Evolutionary conservation across 2,329 filamentous ascomycete genomes (phyloP).

Genomic region (Talaromyces sp.): DNA sequence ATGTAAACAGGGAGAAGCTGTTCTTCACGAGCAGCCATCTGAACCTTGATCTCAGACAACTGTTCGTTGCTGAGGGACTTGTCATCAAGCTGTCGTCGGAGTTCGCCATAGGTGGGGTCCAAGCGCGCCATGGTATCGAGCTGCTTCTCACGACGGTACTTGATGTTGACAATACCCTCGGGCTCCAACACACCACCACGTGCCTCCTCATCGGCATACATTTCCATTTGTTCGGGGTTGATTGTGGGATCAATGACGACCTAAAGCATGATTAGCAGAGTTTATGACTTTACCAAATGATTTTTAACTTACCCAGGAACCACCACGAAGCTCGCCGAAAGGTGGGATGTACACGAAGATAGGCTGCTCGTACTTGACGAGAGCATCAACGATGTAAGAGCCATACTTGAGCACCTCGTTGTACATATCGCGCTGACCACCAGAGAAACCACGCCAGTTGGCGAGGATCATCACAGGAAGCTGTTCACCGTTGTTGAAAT

Average conservation of each 20-base stretch:
- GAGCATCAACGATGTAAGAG: slow-evolving; percentile 96
- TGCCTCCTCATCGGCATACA: slow-evolving; percentile 95
- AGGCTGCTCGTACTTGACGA: slow-evolving; percentile 97
- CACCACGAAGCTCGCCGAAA: slow-evolving; percentile 92
- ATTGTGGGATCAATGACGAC: slow-evolving; percentile 98
- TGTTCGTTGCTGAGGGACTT: slow-evolving; percentile 68
- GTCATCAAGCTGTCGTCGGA: slow-evolving; percentile 73
- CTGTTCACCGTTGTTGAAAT: slow-evolving; percentile 99
- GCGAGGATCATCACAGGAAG: slow-evolving; percentile 97
- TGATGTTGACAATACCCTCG: slow-evolving; percentile 97
- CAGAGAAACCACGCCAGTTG: slow-evolving; percentile 99
- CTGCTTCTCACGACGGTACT: slow-evolving; percentile 96
- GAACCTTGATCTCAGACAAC: slow-evolving; percentile 71
- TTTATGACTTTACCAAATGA: too few relatives aligned
- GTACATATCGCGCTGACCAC: slow-evolving; percentile 99
- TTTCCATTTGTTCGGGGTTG: slow-evolving; percentile 95
- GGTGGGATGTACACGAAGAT: slow-evolving; percentile 99
- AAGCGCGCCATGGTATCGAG: slow-evolving; percentile 95
- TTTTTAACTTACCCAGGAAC: slow-evolving; percentile 71
- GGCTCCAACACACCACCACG: slow-evolving; percentile 97
- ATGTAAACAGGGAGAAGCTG: slow-evolving; percentile 86
- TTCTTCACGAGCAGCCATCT: slow-evolving; percentile 83
- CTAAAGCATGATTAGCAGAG: slow-evolving; percentile 40
- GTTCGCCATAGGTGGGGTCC: slow-evolving; percentile 74
- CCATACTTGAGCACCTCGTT: slow-evolving; percentile 99